Evolutionary conservation across 2,329 filamentous ascomycete species (phyloP).

Genomic region (Talaromyces rugulosus): DNA sequence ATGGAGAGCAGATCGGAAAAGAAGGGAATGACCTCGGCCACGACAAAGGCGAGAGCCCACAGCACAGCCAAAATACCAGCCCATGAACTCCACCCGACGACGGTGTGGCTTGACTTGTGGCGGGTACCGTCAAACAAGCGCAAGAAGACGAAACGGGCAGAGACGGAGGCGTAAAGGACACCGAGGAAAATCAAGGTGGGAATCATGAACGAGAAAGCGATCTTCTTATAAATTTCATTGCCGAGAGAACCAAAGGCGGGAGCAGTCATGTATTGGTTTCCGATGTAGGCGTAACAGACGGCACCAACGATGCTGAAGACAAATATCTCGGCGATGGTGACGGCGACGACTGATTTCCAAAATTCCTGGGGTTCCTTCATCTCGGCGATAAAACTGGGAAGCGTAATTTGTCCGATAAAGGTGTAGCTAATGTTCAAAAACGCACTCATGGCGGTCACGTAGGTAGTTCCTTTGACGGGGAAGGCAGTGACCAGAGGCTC

Average conservation of each 20-base stretch:
- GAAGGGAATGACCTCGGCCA: constrained; percentile 90
- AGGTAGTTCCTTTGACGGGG: constrained; percentile 67
- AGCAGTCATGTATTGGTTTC: constrained; percentile 81
- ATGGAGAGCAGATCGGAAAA: constrained; percentile 66
- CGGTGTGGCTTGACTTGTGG: constrained; percentile 76
- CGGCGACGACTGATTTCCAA: constrained; percentile 85
- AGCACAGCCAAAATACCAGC: constrained; percentile 58
- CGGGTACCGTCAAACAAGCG: constrained; percentile 73
- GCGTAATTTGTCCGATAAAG: constrained; percentile 91
- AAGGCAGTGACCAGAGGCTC: constrained; percentile 65
- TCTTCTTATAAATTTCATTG: constrained; percentile 72
- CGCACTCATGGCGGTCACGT: constrained; percentile 76
- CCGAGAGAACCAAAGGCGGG: constrained; percentile 83
- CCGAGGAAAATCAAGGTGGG: constrained; percentile 90
- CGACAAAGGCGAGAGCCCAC: constrained; percentile 88
- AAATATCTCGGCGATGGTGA: constrained; percentile 82
- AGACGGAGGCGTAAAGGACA: constrained; percentile 85
- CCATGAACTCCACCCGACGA: constrained; percentile 78
- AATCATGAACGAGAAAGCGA: constrained; percentile 92
- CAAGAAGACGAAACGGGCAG: constrained; percentile 88
- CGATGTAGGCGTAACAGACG: constrained; percentile 81
- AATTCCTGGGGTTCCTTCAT: constrained; percentile 82
- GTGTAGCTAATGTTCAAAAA: constrained; percentile 96
- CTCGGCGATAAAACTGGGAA: constrained; percentile 92
- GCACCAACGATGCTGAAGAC: constrained; percentile 78